phyloP scores from a whole-genome alignment of 441 rosid genomes.

The Rhodomyrtus psidioides region DNA sequence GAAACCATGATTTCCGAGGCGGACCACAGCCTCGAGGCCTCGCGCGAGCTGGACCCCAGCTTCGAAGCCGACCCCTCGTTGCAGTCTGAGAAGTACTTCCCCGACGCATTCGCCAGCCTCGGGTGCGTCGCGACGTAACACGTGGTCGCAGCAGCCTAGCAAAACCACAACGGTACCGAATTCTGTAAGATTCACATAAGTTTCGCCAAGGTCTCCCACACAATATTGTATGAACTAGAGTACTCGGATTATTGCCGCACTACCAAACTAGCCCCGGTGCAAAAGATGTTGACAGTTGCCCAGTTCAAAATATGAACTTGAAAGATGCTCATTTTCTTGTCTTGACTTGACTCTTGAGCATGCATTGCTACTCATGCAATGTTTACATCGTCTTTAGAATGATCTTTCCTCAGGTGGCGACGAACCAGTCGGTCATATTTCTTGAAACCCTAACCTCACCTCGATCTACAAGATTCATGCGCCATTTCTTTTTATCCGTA shows the following conservation, averaged over 20 bases:
- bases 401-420: neutral
- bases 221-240: no score
- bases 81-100: constrained; percentile 6
- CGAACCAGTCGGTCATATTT: neutral
- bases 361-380: neutral
- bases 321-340: neutral
- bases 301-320: neutral
- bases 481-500: no score
- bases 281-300: neutral
- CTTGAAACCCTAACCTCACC: neutral
- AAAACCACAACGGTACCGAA: no score
- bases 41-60: neutral
- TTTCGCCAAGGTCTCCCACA: no score
- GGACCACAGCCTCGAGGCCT: neutral
- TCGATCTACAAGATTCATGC: neutral
- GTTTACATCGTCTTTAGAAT: neutral
- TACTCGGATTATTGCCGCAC: no score
- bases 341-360: neutral
- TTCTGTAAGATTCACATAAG: no score
- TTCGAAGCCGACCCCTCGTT: neutral
- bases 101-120: neutral
- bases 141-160: constrained; percentile 5
- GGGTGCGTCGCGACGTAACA: neutral
- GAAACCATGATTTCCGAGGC: neutral
- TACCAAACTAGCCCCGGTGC: neutral